phyloP scores from a whole-genome alignment of 148 eudicot species.

The Fagopyrum homotropicum region DNA sequence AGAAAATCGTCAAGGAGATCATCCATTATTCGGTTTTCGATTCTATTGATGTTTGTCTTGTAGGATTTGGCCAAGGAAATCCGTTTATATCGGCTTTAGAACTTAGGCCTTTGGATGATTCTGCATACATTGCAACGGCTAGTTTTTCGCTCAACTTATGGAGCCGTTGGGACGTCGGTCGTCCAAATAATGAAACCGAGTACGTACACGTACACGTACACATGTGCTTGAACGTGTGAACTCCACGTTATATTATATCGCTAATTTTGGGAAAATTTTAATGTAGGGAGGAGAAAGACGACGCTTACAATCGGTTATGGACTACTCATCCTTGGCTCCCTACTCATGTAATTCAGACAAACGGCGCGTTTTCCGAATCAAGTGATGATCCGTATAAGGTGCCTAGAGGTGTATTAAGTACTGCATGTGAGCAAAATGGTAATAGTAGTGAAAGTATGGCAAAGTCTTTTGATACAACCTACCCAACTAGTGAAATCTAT shows the following conservation, averaged over 20 bases:
- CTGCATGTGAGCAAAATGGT: neutral
- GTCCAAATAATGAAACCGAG: neutral
- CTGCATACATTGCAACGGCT: neutral
- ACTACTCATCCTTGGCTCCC: neutral
- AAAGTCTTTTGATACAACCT: neutral
- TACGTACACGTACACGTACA: neutral
- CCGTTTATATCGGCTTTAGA: neutral
- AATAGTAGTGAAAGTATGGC: neutral
- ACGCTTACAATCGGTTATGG: neutral
- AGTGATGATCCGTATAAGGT: neutral
- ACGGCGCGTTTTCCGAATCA: neutral
- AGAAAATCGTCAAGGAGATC: neutral
- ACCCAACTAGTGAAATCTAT: neutral
- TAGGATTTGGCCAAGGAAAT: too few relatives aligned
- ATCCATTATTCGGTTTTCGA: constrained; percentile 3
- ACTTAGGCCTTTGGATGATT: neutral
- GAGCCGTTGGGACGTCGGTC: neutral
- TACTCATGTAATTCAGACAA: neutral
- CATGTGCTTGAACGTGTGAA: too few relatives aligned
- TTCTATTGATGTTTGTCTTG: neutral
- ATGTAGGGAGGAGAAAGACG: neutral
- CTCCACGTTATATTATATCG: neutral
- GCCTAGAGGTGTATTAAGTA: neutral
- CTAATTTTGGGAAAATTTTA: neutral
- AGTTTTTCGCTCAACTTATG: neutral